phyloP scores from a whole-genome alignment of 768 basidiomycete genomes.

The Chalciporus pseudorubinellus region DNA sequence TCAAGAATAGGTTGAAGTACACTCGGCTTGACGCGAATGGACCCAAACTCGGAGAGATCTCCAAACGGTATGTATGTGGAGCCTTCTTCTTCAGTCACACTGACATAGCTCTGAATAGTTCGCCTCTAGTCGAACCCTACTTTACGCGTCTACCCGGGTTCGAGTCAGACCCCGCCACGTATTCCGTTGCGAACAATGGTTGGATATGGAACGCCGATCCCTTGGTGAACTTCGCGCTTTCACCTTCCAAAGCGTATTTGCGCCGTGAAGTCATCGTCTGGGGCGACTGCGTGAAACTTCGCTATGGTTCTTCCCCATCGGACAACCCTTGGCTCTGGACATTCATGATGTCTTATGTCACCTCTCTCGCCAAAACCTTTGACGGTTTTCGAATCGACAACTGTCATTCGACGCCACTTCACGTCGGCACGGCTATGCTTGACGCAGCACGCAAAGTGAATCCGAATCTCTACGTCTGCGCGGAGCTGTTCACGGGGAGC shows the following conservation, averaged over 20 bases:
- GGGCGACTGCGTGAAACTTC: conserved; percentile 97
- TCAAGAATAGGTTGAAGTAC: conserved; percentile 77
- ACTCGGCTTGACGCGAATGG: conserved; percentile 79
- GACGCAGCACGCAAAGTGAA: conserved; percentile 87
- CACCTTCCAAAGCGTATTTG: conserved; percentile 91
- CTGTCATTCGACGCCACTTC: conserved; percentile 94
- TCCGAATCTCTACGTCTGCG: conserved; percentile 93
- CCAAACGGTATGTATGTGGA: conserved; percentile 53
- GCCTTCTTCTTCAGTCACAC: neutral
- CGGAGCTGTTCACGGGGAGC: conserved; percentile 94
- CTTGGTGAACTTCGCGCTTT: conserved; percentile 88
- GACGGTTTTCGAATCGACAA: conserved; percentile 99
- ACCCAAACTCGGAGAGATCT: conserved; percentile 80
- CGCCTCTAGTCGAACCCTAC: conserved; percentile 85
- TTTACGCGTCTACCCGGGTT: conserved; percentile 80
- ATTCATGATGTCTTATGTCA: conserved; percentile 85
- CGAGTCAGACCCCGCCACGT: conserved; percentile 49
- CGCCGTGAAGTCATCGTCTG: conserved; percentile 96
- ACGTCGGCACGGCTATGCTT: conserved; percentile 93
- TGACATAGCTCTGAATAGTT: conserved; percentile 42
- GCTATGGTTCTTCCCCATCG: conserved; percentile 77
- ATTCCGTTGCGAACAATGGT: conserved; percentile 94
- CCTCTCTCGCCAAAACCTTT: conserved; percentile 75
- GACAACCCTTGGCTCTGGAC: conserved; percentile 95
- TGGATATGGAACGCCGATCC: conserved; percentile 99